Evolutionary conservation across 1,139 yeast genomes (phyloP).

Genomic region (Pneumocystis murina): DNA sequence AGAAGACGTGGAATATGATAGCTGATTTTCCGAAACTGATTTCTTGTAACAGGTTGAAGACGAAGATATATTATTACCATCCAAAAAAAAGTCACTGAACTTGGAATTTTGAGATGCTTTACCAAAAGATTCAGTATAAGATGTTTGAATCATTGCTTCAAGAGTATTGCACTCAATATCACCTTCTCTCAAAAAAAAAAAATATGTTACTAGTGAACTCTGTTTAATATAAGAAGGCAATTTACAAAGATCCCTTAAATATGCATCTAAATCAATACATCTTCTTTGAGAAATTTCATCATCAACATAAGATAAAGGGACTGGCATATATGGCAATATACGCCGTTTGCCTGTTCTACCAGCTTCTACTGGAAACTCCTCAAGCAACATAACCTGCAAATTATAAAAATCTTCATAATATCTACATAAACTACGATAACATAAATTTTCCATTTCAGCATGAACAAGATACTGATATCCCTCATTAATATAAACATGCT

Average conservation of each 20-base stretch:
- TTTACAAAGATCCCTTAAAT: constrained; percentile 56
- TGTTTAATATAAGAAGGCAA: constrained; percentile 68
- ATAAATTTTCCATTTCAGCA: constrained; percentile 56
- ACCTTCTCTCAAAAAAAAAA: constrained; percentile 57
- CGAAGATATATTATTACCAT: not conserved
- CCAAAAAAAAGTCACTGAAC: not conserved
- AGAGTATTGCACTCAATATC: constrained; percentile 32
- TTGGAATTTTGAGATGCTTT: constrained; percentile 17
- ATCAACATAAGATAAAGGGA: constrained; percentile 84
- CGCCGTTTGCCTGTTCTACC: constrained; percentile 70
- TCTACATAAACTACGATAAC: constrained; percentile 58
- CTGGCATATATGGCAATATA: constrained; percentile 86
- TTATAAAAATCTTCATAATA: constrained; percentile 94
- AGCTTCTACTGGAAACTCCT: constrained; percentile 81
- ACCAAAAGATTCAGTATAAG: constrained; percentile 26
- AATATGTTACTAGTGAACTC: constrained; percentile 49
- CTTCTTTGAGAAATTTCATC: constrained; percentile 78
- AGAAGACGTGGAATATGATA: constrained; percentile 5
- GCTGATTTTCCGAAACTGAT: not conserved
- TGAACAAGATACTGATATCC: constrained; percentile 77
- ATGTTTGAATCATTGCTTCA: constrained; percentile 22
- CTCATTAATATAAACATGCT: constrained; percentile 70
- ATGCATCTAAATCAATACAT: constrained; percentile 69
- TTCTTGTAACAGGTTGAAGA: not conserved
- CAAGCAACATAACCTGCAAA: constrained; percentile 70